Evolutionary conservation across 1,284 basidiomycete species (phyloP), one percentile per base, ranked within the genome.

Genomic region (Pterulicium gracile): DNA sequence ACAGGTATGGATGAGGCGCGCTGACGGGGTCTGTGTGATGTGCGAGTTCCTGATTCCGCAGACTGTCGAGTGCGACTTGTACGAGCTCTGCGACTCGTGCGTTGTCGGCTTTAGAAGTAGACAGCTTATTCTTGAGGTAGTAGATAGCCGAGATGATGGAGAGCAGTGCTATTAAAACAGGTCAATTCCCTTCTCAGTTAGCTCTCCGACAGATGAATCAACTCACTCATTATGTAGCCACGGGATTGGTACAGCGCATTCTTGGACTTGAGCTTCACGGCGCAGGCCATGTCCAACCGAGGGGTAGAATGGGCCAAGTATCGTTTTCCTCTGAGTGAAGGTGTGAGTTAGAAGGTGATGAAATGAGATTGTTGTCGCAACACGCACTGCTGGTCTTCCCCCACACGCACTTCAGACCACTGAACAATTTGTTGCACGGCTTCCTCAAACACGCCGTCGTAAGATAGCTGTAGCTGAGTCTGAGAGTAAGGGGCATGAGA

Each of bases 11-110:
- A 48, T 81, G 73, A 1, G 91, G 81, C 24, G 79, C 76, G 44
- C 74, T 75, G 47, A 87, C 79, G 4, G 91, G 89, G 60, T 96
- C 92, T 51, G 79, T 77, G 60, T 92, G 82, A 64, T 97, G 82
- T 3, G 79, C 76, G 51, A 87, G 70, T 60, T 95, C 90, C 67
- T 91, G 89, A 58, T 89, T 87, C 56, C 86, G 86, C 51, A 96
- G 72, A 13, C 80, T 79, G 52, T 87, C 82, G 22, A 95, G 75
- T 2, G 85, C 85, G 48, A 86, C 76, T 57, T 84, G 79, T 15
- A 90, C 89, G 41, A 95, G 71, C 56, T 80, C 78, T 46, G 80
- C 75, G 40, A 89, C 81, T 52, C 81, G 83, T 54, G 73, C 74
- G 52, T 70, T 73, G 61, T 93, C 87, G n/a, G 70, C 64, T 54